Evolutionary conservation across 2,329 filamentous ascomycete species (phyloP).

Genomic region (Colletotrichum tabaci): DNA sequence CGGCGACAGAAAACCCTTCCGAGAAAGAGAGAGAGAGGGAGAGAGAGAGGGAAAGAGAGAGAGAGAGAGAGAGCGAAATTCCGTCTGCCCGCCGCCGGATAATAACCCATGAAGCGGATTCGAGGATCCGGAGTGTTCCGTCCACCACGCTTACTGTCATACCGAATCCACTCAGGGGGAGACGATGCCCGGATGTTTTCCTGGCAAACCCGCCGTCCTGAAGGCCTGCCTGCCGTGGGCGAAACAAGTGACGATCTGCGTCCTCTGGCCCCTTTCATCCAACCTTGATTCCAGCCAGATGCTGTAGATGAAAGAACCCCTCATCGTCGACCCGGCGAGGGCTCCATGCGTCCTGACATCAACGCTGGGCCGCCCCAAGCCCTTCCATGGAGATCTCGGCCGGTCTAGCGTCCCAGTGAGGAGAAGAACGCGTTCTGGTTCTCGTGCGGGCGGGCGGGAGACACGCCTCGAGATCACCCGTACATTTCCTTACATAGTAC

Average conservation of each 20-base stretch:
- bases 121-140: slow-evolving; percentile 30
- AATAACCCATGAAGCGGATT: slow-evolving; percentile 8
- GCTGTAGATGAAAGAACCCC: slow-evolving; percentile 19
- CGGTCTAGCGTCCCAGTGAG: slow-evolving; percentile 15
- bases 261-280: slow-evolving; percentile 27
- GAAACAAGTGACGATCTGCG: slow-evolving; percentile 40
- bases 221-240: not conserved
- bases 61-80: no score
- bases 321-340: slow-evolving; percentile 3
- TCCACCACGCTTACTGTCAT: slow-evolving; percentile 33
- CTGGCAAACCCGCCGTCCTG: slow-evolving; percentile 7
- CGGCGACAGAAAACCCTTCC: slow-evolving; percentile 30
- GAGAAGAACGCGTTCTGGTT: not conserved
- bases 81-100: no score
- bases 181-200: slow-evolving; percentile 14
- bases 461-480: slow-evolving; percentile 19
- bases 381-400: slow-evolving; percentile 20
- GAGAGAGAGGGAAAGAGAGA: no score
- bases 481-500: not conserved
- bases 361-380: not conserved
- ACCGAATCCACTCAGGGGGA: slow-evolving; percentile 24
- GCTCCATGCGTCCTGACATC: slow-evolving; percentile 23
- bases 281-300: slow-evolving; percentile 32
- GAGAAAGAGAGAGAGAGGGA: not conserved
- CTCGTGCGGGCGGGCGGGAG: not conserved